Percentiles rank a stretch among this genome's conserved stretches.
Conservation (phyloP, 129 eudicot genomes). For the Oenanthe sinensis region DNA sequence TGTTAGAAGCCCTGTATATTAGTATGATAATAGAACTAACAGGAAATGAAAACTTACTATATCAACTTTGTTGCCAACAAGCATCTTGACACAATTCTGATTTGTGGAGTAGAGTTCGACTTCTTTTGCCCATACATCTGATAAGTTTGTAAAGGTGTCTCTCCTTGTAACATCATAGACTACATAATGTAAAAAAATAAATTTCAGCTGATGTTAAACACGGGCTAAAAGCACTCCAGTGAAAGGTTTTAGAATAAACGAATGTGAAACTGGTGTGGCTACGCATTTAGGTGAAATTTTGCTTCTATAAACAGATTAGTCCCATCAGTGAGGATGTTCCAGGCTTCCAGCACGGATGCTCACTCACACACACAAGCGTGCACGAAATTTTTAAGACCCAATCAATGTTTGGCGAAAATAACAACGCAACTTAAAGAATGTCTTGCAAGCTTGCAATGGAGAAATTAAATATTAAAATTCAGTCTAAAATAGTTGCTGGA, state of each 20-base stretch:
- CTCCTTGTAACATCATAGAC: slow-evolving; percentile 94
- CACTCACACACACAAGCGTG: neutral
- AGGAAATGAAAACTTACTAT: slow-evolving; percentile 35
- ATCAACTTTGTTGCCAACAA: slow-evolving; percentile 94
- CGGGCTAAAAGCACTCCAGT: neutral
- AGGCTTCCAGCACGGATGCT: neutral
- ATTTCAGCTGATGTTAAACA: neutral
- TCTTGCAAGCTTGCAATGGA: neutral
- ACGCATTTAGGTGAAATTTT: neutral
- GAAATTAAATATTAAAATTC: neutral
- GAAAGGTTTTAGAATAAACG: neutral
- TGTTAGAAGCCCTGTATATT: neutral
- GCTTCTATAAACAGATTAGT: neutral
- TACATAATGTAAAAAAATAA: slow-evolving; percentile 13
- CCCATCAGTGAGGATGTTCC: neutral
- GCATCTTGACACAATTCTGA: slow-evolving; percentile 92
- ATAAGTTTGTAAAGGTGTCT: slow-evolving; percentile 77
- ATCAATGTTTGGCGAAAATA: neutral
- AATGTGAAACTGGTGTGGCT: neutral
- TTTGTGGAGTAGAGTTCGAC: slow-evolving; percentile 75
- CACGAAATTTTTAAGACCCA: neutral
- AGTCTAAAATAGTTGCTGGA: neutral
- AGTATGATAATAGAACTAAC: neutral
- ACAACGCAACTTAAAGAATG: neutral
- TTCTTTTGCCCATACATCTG: slow-evolving; percentile 92